A percentile compares a stretch with the other conserved stretches of the same genome.
Conservation (phyloP, 257 asterid species). For the Voacanga thouarsii region DNA sequence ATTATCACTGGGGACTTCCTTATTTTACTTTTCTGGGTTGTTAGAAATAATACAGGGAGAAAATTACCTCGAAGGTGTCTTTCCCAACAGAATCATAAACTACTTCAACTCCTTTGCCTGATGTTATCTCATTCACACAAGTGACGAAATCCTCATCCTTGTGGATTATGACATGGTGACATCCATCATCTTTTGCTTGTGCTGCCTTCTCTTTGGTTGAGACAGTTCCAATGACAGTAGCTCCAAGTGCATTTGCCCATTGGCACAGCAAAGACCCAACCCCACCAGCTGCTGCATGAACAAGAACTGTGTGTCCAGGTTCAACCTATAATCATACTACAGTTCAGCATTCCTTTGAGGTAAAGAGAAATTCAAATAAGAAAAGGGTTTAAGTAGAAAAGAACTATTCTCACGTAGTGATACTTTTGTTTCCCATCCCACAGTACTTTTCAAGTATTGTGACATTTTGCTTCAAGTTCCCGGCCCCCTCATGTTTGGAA, state of each 20-base stretch:
- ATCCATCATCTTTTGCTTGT: slow-evolving; percentile 92
- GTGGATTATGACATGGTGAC: slow-evolving; percentile 77
- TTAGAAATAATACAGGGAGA: not conserved
- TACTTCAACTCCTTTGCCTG: slow-evolving; percentile 90
- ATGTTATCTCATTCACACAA: slow-evolving; percentile 85
- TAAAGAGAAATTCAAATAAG: not conserved
- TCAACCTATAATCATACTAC: slow-evolving; percentile 53
- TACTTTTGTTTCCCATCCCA: not conserved
- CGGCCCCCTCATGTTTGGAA: too few relatives aligned
- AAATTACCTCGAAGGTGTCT: slow-evolving; percentile 86
- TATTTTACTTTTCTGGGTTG: not conserved
- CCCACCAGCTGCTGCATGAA: slow-evolving; percentile 99
- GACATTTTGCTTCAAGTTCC: not conserved
- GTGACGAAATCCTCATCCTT: slow-evolving; percentile 78
- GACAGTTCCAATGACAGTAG: slow-evolving; percentile 91
- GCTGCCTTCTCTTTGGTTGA: slow-evolving; percentile 84
- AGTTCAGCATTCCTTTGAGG: slow-evolving; percentile 10
- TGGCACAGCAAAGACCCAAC: slow-evolving; percentile 93
- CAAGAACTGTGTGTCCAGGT: slow-evolving; percentile 73
- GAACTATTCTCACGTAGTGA: not conserved
- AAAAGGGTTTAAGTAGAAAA: not conserved
- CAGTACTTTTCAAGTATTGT: not conserved
- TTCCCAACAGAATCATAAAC: slow-evolving; percentile 99
- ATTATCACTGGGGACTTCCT: not conserved
- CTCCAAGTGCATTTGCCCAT: slow-evolving; percentile 94